phyloP scores from a whole-genome alignment of 129 eudicot genomes.

The Apium graveolens region DNA sequence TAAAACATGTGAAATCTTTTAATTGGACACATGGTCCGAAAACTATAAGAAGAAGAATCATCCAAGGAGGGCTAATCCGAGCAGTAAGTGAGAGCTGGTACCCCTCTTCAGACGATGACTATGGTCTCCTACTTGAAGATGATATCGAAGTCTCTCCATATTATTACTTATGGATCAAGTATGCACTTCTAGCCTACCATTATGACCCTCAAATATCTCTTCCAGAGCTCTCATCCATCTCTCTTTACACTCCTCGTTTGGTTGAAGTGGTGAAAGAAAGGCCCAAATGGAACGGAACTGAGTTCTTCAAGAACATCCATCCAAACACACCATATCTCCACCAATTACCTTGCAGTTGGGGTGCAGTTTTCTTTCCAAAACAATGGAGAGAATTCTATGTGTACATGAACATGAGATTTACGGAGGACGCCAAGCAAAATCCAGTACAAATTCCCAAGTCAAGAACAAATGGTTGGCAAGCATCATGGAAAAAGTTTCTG shows the following conservation, averaged over 20 bases:
- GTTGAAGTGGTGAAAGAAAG: slow-evolving; percentile 88
- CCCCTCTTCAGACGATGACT: slow-evolving; percentile 84
- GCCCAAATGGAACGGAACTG: slow-evolving; percentile 94
- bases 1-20: slow-evolving; percentile 60
- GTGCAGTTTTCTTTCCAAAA: slow-evolving; percentile 90
- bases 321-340: slow-evolving; percentile 98
- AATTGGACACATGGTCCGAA: slow-evolving; percentile 87
- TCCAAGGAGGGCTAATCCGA: slow-evolving; percentile 91
- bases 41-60: slow-evolving; percentile 62
- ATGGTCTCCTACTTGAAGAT: slow-evolving; percentile 82
- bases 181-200: slow-evolving; percentile 73
- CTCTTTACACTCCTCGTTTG: slow-evolving; percentile 82
- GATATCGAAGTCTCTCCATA: slow-evolving; percentile 93
- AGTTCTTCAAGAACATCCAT: slow-evolving; percentile 68
- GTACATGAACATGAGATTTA: slow-evolving; percentile 95
- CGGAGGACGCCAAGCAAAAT: slow-evolving; percentile 73
- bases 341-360: slow-evolving; percentile 96
- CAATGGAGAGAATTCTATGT: slow-evolving; percentile 96
- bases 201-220: slow-evolving; percentile 92
- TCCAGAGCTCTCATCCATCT: slow-evolving; percentile 86
- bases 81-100: slow-evolving; percentile 98
- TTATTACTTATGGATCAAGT: slow-evolving; percentile 86
- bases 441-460: slow-evolving; percentile 95
- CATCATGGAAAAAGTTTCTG: slow-evolving; percentile 95
- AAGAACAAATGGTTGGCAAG: slow-evolving; percentile 95